A percentile compares a stretch with the other conserved stretches of the same genome.
phyloP scores from a whole-genome alignment of 73 alveolate species.

The Paraurostyla sp. region DNA sequence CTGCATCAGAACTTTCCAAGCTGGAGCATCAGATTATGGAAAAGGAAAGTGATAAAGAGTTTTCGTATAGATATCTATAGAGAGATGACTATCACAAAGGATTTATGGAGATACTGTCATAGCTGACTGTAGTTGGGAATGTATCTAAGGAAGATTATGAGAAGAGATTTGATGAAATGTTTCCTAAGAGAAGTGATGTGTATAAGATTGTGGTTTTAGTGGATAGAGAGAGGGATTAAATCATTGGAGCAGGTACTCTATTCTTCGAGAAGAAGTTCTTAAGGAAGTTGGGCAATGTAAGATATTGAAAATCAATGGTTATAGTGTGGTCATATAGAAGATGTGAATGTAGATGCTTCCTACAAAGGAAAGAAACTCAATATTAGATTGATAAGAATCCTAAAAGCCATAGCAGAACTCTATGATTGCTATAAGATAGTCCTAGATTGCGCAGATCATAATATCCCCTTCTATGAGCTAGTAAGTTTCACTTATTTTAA shows the following conservation, averaged over 20 bases:
- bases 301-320: not conserved
- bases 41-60: constrained; percentile 39
- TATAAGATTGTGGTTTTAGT: constrained; percentile 57
- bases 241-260: constrained; percentile 63
- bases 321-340: constrained; percentile 74
- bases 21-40: not conserved
- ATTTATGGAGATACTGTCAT: constrained; percentile 34
- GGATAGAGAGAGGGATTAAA: constrained; percentile 34
- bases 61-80: constrained; percentile 33
- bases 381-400: not conserved
- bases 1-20: not conserved
- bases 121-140: constrained; percentile 66
- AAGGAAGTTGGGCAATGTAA: constrained; percentile 47
- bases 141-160: constrained; percentile 47
- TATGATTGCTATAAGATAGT: constrained; percentile 17
- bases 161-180: constrained; percentile 38
- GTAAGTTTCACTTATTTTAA: not conserved
- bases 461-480: constrained; percentile 34
- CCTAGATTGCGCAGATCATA: constrained; percentile 55
- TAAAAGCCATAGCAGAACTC: not conserved
- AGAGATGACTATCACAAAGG: constrained; percentile 65
- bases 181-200: not conserved
- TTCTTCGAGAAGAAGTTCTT: constrained; percentile 67
- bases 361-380: constrained; percentile 14
- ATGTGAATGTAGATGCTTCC: constrained; percentile 47